These are phyloP conservation scores for Hyparrhenia diplandra DNA, from an alignment of 176 grass and related monocot species.

Conservation along the genomic window DNA sequence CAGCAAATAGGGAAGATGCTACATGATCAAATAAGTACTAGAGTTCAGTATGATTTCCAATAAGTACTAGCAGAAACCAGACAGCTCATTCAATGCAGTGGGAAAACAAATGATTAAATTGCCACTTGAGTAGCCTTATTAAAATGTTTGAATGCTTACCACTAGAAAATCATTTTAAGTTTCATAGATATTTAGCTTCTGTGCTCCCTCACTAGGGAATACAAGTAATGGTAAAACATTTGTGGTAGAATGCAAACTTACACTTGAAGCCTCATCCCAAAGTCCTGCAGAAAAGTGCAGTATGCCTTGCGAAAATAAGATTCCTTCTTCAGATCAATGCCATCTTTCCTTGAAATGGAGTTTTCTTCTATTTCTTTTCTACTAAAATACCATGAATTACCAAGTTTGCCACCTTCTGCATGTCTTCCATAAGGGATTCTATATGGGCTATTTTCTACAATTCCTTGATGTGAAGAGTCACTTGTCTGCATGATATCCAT, in stretches of 20 bases:
- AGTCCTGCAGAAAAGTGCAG: slow-evolving; percentile 89
- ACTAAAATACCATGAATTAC: slow-evolving; percentile 89
- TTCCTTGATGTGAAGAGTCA: slow-evolving; percentile 48
- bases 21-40: slow-evolving; percentile 6
- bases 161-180: not conserved
- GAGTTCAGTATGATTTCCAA: not conserved
- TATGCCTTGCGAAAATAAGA: slow-evolving; percentile 88
- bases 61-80: not conserved
- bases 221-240: not conserved
- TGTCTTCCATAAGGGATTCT: slow-evolving; percentile 36
- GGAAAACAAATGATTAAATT: not conserved
- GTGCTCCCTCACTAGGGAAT: slow-evolving; percentile 14
- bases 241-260: slow-evolving; percentile 40
- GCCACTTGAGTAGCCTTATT: not conserved
- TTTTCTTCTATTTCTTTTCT: slow-evolving; percentile 91
- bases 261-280: slow-evolving; percentile 98
- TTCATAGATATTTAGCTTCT: not conserved
- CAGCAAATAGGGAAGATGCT: not conserved
- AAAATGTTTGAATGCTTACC: not conserved
- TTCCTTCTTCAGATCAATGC: slow-evolving; percentile 87
- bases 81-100: not conserved
- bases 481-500: slow-evolving; percentile 47
- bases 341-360: slow-evolving; percentile 66
- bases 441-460: slow-evolving; percentile 67
- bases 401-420: slow-evolving; percentile 43